phyloP scores from a whole-genome alignment of 2,329 filamentous ascomycete species.

The Venturia effusa region DNA sequence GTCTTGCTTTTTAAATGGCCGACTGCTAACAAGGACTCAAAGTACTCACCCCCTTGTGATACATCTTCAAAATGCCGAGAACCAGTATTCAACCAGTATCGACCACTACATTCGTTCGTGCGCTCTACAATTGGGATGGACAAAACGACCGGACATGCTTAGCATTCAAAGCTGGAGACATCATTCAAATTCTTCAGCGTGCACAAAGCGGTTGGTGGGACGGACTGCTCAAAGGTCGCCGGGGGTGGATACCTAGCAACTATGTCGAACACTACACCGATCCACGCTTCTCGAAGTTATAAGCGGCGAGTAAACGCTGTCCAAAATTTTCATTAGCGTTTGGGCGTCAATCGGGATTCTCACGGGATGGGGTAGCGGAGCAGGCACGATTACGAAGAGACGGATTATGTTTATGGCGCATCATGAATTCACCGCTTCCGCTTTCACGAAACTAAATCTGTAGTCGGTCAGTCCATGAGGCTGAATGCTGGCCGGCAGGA shows the following conservation, averaged over 20 bases:
- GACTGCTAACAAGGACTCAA: background rate
- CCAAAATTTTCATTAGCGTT: background rate
- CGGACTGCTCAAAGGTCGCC: background rate
- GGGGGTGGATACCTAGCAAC: background rate
- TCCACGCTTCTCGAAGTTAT: background rate
- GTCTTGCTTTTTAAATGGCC: background rate
- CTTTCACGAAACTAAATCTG: background rate
- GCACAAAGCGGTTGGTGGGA: background rate
- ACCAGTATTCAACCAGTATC: background rate
- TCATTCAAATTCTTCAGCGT: background rate
- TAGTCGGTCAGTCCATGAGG: background rate
- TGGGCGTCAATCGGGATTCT: background rate
- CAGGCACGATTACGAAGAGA: background rate
- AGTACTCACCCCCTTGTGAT: background rate
- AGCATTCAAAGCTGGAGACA: background rate
- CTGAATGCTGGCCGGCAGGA: background rate
- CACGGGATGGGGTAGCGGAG: background rate
- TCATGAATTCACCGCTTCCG: background rate
- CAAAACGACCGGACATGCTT: background rate
- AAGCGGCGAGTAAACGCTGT: background rate
- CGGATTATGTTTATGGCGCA: background rate
- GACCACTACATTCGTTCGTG: background rate
- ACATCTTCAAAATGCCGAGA: background rate
- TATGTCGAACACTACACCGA: slow-evolving; percentile 1
- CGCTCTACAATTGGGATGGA: slow-evolving; percentile 1